Conservation (phyloP, 179 eudicot species). For the Nepenthes alata region DNA sequence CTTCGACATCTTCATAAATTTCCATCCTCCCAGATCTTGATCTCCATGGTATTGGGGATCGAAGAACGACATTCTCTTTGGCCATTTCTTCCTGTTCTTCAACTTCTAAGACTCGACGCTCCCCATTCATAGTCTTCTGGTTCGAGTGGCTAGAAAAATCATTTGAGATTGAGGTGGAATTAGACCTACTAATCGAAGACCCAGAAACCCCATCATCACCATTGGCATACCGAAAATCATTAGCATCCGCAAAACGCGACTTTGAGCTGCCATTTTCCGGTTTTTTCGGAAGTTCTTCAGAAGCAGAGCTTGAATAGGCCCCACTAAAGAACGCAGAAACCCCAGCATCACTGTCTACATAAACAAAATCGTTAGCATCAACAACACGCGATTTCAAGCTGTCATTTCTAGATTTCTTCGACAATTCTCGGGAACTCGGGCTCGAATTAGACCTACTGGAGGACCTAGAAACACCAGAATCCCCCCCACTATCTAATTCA, state of each 20-base stretch:
- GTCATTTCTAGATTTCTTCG: conserved; percentile 9
- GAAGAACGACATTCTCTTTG: conserved; percentile 47
- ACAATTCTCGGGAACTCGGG: conserved; percentile 15
- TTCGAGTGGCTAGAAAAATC: conserved; percentile 14
- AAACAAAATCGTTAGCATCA: neutral
- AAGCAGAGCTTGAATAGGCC: conserved; percentile 13
- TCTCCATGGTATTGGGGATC: conserved; percentile 89
- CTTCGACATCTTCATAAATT: conserved; percentile 19
- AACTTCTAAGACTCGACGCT: neutral
- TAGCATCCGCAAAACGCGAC: conserved; percentile 10
- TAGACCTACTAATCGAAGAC: conserved; percentile 18
- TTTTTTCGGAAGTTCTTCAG: conserved; percentile 2
- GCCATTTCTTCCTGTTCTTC: conserved; percentile 15
- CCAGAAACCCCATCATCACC: conserved; percentile 14
- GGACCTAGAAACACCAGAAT: conserved; percentile 19
- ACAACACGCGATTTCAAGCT: conserved; percentile 6
- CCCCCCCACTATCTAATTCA: conserved; percentile 6
- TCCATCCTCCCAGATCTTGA: conserved; percentile 75
- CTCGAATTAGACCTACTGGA: conserved; percentile 23
- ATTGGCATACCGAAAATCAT: conserved; percentile 6
- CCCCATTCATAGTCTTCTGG: conserved; percentile 12
- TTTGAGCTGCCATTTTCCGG: conserved; percentile 29
- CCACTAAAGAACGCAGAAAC: conserved; percentile 6
- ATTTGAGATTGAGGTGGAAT: conserved; percentile 18
- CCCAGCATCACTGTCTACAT: conserved; percentile 12